A percentile compares a stretch with the other conserved stretches of the same genome.
Evolutionary conservation across 345 rosid species (phyloP).

Genomic region (Salix dunnii): DNA sequence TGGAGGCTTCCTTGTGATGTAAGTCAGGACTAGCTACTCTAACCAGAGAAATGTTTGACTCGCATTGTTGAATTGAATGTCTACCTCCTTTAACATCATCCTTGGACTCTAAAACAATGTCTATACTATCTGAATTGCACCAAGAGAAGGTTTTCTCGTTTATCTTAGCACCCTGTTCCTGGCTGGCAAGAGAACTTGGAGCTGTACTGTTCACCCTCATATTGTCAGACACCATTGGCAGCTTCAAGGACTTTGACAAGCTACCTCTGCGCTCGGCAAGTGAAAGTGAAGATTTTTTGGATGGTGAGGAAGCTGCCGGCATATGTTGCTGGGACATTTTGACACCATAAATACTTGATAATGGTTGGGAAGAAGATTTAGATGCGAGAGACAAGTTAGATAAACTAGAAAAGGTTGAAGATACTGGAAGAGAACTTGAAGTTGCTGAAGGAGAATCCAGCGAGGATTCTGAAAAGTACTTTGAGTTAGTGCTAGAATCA

Average conservation of each 20-base stretch:
- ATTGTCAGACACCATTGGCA: constrained; percentile 55
- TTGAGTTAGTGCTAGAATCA: constrained; percentile 62
- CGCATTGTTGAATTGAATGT: constrained; percentile 26
- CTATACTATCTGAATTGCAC: constrained; percentile 42
- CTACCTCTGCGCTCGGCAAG: constrained; percentile 90
- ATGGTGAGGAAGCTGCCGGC: constrained; percentile 30
- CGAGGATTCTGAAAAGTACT: constrained; percentile 57
- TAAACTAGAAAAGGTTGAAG: constrained; percentile 60
- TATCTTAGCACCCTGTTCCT: constrained; percentile 30
- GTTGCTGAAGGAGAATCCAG: constrained; percentile 64
- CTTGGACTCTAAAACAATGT: constrained; percentile 50
- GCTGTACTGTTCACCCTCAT: constrained; percentile 27
- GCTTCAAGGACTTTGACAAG: constrained; percentile 62
- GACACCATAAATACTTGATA: constrained; percentile 34
- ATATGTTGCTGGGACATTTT: constrained; percentile 32
- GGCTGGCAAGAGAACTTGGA: constrained; percentile 19
- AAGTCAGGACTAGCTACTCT: constrained; percentile 33
- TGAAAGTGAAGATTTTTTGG: constrained; percentile 54
- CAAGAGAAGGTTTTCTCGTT: constrained; percentile 33
- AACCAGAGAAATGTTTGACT: constrained; percentile 33
- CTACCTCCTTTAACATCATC: constrained; percentile 35
- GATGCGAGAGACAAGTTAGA: constrained; percentile 55
- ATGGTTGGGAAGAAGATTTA: constrained; percentile 35
- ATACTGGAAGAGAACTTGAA: constrained; percentile 46
- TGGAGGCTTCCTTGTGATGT: constrained; percentile 27